Percentiles rank a stretch among this genome's conserved stretches.
Conservation (phyloP, 179 eudicot genomes). For the Camellia oleifera region DNA sequence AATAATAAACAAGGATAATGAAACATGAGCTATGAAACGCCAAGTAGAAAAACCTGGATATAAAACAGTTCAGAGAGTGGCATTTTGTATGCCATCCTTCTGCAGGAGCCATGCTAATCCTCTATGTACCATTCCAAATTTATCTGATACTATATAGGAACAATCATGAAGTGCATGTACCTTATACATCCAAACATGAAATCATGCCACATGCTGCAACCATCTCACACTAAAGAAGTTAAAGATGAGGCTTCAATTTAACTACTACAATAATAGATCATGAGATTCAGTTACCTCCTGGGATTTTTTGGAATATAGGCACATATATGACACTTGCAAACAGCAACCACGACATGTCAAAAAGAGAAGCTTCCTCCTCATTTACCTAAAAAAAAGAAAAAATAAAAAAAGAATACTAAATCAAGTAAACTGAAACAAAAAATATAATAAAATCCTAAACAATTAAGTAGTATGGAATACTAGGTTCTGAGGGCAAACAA, state of each 20-base stretch:
- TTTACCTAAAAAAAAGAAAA: slow-evolving; percentile 43
- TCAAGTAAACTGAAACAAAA: background rate
- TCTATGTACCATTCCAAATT: background rate
- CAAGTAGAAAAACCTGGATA: background rate
- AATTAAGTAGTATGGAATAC: background rate
- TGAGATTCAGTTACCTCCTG: slow-evolving; percentile 63
- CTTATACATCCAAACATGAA: background rate
- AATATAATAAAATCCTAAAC: background rate
- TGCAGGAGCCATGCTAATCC: background rate
- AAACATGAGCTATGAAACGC: background rate
- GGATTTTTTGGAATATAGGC: slow-evolving; percentile 92
- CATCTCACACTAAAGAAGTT: slow-evolving; percentile 11
- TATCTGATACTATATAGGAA: background rate
- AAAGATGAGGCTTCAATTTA: background rate
- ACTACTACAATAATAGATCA: too few relatives aligned
- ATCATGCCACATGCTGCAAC: background rate
- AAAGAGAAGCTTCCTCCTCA: slow-evolving; percentile 97
- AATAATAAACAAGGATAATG: background rate
- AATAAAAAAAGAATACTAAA: slow-evolving; percentile 8
- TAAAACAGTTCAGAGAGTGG: background rate
- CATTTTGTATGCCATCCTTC: background rate
- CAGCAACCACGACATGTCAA: slow-evolving; percentile 87
- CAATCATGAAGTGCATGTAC: background rate
- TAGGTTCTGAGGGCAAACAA: background rate
- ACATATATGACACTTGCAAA: slow-evolving; percentile 97